Base-by-base conservation (phyloP, 352 stramenopile species). In the Pythium biforme region DNA sequence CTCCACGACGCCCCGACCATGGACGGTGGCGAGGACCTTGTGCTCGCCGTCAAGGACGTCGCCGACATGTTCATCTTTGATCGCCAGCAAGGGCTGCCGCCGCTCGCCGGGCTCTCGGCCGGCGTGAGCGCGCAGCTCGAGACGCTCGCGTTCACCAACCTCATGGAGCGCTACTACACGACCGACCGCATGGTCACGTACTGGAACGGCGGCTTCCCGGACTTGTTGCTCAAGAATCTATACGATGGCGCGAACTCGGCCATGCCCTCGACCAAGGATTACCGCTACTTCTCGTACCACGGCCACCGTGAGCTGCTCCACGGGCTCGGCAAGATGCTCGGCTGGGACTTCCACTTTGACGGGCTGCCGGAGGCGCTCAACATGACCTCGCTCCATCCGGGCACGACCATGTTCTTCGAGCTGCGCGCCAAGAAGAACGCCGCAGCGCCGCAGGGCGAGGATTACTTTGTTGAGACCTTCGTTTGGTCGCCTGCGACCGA, bases 31-130 rank as follows among this genome's bases (percentile, higher is more conserved):
- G 86, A 95, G 66, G 86, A 95, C 55, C 40, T 86, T 12, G 74
- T 95, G 33, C 64, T 91, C 31, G 83, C 79, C 9, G 80, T 94
- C 51, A 94, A 94, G 69, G 85, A 94, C 50, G 72, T 94, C 34
- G 85, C 79, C 23, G 85, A 94, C 53, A 92, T 92, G 81, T 87
- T 94, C 40, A 83, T 82, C 33, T 94, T 94, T 49, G 85, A 94
- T 61, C 73, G 67, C 22, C 79, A 94, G 39, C 77, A 94, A 50
- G 62, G 66, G 5, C 72, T 94, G n/a, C 67, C 66, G 19, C 79
- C 74, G 33, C 55, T 79, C 6, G 59, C 74, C n/a, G 81, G 83
- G 2, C 73, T 92, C 58, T 86, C 78, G 11, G 53, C 75, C 19
- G 76, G 86, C 15, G 59, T 83, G 23, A 83, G 78, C 48, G 60